Evolutionary conservation across 768 basidiomycete genomes (phyloP).

Genomic region (Termitomyces sp.): DNA sequence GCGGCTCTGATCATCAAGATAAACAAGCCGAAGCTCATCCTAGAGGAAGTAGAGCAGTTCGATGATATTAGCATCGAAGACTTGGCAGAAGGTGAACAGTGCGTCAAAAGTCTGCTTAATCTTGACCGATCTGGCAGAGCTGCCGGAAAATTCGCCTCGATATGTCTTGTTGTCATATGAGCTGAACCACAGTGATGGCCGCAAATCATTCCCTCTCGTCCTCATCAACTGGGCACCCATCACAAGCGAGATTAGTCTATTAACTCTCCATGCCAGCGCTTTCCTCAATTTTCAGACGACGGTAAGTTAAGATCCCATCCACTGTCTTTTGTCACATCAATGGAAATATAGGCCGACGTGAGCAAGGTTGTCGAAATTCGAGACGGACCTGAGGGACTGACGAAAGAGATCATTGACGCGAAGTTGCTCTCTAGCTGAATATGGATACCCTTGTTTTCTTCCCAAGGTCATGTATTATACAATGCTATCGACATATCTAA

Average conservation of each 20-base stretch:
- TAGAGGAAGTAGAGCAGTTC: conserved; percentile 83
- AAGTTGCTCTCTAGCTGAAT: conserved; percentile 34
- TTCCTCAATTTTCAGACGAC: conserved; percentile 74
- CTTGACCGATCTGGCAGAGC: conserved; percentile 41
- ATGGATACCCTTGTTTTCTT: conserved; percentile 3
- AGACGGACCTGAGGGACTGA: conserved; percentile 79
- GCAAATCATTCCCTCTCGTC: conserved; percentile 80
- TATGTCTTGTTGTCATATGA: conserved; percentile 85
- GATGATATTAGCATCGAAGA: conserved; percentile 76
- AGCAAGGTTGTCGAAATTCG: conserved; percentile 77
- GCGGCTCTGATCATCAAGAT: conserved; percentile 88
- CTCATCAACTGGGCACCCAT: conserved; percentile 87
- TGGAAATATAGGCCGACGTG: conserved; percentile 54
- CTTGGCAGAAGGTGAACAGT: conserved; percentile 74
- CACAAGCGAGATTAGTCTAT: conserved; percentile 67
- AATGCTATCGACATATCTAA: not conserved
- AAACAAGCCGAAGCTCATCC: conserved; percentile 72
- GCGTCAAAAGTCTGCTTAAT: not conserved
- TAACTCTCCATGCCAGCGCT: conserved; percentile 82
- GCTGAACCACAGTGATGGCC: conserved; percentile 72
- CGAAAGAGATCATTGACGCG: conserved; percentile 64
- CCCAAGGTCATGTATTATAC: not conserved
- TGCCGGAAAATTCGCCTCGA: conserved; percentile 84
- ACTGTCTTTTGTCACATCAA: not conserved
- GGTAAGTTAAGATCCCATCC: conserved; percentile 36